Conservation (phyloP, 176 grass and related monocot genomes). For the Guadua angustifolia region DNA sequence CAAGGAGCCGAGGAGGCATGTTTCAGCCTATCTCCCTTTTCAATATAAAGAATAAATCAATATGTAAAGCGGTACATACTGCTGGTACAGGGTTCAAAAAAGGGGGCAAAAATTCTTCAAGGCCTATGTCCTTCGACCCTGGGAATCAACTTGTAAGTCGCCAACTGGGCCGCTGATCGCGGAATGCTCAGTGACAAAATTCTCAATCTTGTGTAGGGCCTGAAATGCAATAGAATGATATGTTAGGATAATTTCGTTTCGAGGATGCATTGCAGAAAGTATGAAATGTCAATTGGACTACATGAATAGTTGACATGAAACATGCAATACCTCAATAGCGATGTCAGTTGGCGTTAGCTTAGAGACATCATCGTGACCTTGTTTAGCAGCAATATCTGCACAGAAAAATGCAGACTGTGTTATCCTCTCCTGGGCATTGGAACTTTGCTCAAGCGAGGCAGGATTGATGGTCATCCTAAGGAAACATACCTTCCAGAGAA, state of each 20-base stretch:
- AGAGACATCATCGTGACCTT: constrained; percentile 71
- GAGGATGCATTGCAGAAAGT: neutral
- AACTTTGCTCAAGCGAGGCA: neutral
- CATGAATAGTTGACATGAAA: neutral
- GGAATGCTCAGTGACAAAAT: constrained; percentile 21
- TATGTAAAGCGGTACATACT: neutral
- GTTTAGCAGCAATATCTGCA: constrained; percentile 78
- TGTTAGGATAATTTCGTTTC: neutral
- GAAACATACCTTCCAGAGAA: constrained; percentile 67
- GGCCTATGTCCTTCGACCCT: neutral
- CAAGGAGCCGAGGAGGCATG: neutral
- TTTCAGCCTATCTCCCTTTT: neutral
- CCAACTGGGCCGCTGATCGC: neutral
- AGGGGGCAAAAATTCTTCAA: constrained; percentile 12
- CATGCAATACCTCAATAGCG: constrained; percentile 63
- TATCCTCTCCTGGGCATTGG: constrained; percentile 1
- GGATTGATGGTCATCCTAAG: neutral
- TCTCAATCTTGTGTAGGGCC: constrained; percentile 58
- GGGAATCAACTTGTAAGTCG: constrained; percentile 17
- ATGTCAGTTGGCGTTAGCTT: constrained; percentile 77
- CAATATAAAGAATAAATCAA: constrained; percentile 40
- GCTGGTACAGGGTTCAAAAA: neutral
- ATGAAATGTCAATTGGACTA: neutral
- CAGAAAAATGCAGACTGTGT: constrained; percentile 1
- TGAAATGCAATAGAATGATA: constrained; percentile 40